Evolutionary conservation across 208 protist species (phyloP).

Genomic region (Leishmania gerbilli): DNA sequence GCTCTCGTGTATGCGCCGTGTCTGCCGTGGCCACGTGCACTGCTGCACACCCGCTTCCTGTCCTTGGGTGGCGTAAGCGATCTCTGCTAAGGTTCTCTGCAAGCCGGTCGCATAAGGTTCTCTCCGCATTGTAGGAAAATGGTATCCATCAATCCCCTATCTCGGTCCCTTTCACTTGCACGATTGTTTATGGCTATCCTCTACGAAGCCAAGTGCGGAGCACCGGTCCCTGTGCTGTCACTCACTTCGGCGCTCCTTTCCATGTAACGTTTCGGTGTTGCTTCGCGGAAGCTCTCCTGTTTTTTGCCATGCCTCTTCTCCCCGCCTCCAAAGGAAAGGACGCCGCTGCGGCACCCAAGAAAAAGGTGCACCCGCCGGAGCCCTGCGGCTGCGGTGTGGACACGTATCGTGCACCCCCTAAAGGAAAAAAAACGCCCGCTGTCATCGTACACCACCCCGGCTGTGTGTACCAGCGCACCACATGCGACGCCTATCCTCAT

Average conservation of each 20-base stretch:
- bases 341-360: slow-evolving; percentile 52
- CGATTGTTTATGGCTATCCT: not conserved
- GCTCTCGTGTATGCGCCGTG: not conserved
- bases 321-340: slow-evolving; percentile 27
- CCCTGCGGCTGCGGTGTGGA: slow-evolving; percentile 83
- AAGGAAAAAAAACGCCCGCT: slow-evolving; percentile 66
- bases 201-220: not conserved
- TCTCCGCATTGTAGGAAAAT: not conserved
- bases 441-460: slow-evolving; percentile 65
- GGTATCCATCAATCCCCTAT: not conserved
- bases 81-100: not conserved
- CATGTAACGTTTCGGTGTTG: not conserved
- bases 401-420: slow-evolving; percentile 82
- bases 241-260: not conserved
- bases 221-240: not conserved
- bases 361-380: slow-evolving; percentile 74
- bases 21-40: not conserved
- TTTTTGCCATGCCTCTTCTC: slow-evolving; percentile 17
- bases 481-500: slow-evolving; percentile 81
- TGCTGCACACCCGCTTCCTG: not conserved
- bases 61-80: not conserved
- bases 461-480: slow-evolving; percentile 82
- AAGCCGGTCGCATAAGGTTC: not conserved
- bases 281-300: not conserved
- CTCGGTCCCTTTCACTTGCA: not conserved